These are phyloP conservation scores for Bolboschoenoplectus hybrid DNA, from an alignment of 202 grass and related monocot genomes.

Conservation along the genomic window DNA sequence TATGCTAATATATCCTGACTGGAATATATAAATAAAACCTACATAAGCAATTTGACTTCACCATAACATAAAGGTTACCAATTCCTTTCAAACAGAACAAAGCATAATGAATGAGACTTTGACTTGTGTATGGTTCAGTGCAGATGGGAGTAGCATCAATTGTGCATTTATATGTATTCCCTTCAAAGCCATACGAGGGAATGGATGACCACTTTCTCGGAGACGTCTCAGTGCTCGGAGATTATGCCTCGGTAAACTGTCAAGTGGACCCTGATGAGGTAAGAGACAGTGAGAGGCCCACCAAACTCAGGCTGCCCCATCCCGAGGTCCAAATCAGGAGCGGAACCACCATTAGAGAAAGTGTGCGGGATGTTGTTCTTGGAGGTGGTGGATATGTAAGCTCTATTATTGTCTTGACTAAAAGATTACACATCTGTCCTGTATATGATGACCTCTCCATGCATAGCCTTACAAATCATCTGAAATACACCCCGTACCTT, in stretches of 20 bases:
- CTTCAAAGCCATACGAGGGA: slow-evolving; percentile 79
- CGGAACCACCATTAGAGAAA: slow-evolving; percentile 76
- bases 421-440: background rate
- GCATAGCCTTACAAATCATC: background rate
- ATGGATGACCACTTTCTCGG: slow-evolving; percentile 59
- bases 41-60: background rate
- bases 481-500: background rate
- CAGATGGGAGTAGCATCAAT: slow-evolving; percentile 91
- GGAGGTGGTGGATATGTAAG: slow-evolving; percentile 97
- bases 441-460: background rate
- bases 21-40: background rate
- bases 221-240: slow-evolving; percentile 77
- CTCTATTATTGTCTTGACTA: slow-evolving; percentile 13
- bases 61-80: background rate
- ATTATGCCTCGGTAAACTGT: slow-evolving; percentile 83
- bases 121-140: slow-evolving; percentile 39
- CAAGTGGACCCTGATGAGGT: slow-evolving; percentile 87
- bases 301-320: slow-evolving; percentile 71
- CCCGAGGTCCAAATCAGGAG: slow-evolving; percentile 42
- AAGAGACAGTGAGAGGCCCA: slow-evolving; percentile 72
- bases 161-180: slow-evolving; percentile 83
- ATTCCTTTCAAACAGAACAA: background rate
- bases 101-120: slow-evolving; percentile 18
- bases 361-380: slow-evolving; percentile 75
- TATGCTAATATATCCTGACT: slow-evolving; percentile 19